A percentile compares a stretch with the other conserved stretches of the same genome.
phyloP scores from a whole-genome alignment of 805 yeast species.

The Candida piceae region DNA sequence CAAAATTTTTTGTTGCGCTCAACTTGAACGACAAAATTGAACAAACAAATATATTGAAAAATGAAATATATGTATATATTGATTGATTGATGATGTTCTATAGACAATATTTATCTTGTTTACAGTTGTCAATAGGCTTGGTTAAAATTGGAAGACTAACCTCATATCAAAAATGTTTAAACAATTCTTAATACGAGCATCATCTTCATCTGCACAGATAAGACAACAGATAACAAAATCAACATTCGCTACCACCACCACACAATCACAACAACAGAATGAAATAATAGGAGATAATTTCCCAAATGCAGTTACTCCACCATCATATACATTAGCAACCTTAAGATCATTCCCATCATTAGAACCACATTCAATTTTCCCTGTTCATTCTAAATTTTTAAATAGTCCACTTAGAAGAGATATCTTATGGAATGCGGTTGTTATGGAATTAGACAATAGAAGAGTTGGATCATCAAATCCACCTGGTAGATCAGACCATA shows the following conservation, averaged over 20 bases:
- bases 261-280: background rate
- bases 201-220: background rate
- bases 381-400: constrained; percentile 68
- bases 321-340: constrained; percentile 70
- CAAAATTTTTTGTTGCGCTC: too few relatives aligned
- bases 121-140: too few relatives aligned
- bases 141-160: too few relatives aligned
- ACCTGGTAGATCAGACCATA: constrained; percentile 80
- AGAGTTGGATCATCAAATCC: constrained; percentile 89
- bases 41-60: too few relatives aligned
- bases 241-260: background rate
- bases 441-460: constrained; percentile 81
- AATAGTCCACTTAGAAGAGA: constrained; percentile 83
- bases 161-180: constrained; percentile 1
- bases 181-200: constrained; percentile 1
- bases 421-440: constrained; percentile 89
- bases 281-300: constrained; percentile 11
- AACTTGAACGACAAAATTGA: too few relatives aligned
- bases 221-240: background rate
- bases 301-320: constrained; percentile 41
- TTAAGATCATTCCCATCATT: constrained; percentile 83
- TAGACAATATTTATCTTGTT: too few relatives aligned
- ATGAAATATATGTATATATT: background rate
- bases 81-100: too few relatives aligned
- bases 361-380: constrained; percentile 74